Base-by-base conservation (phyloP, 2,329 filamentous ascomycete genomes). In the Lanzia echinophila region DNA sequence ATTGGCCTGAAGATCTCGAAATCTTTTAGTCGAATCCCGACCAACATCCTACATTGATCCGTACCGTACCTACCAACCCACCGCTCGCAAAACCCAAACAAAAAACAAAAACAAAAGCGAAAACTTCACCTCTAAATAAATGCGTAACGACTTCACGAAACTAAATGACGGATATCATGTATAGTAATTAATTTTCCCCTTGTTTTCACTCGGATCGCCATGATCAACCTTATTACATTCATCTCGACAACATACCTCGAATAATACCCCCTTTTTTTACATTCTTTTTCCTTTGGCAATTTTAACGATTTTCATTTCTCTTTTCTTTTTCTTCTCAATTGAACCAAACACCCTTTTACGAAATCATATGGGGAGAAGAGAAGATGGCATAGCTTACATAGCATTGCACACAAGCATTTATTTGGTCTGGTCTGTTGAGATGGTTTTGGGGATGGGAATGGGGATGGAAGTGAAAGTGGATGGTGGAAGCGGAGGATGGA, bases 121-220 rank as follows among this genome's bases (percentile, higher is more conserved):
- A 47, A 24, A 38, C 12, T 47, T 22, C 32, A 47, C 50, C 39
- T 41, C 34, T n/a, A n/a, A n/a, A n/a, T n/a, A 32, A 53, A 53
- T 53, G 44, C 48, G 28, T 53, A 48, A 53, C 45, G 50, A 53
- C 34, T 48, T 53, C 34, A 53, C 34, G 50, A 53, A 45, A 53
- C 22, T 43, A 53, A 28, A 33, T 53, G 50, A 53, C 48, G 44
- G 43, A 41, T 53, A 53, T 48, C 47, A 20, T 53, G 50, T 53
- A 53, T 42, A 28, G 4, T 28, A 28, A 28, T 8, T 28, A 28
- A 28, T 28, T 28, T 28, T 8, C 24, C 24, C 24, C 8, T 39
- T 45, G 44, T 34, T 45, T 34, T 44, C 49, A 44, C 24, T 8
- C 24, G 24, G 24, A 28, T 28, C 24, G 8, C 12, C 12, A 36